Conservation (phyloP, 805 yeast species). For the Myxozyma monticola region DNA sequence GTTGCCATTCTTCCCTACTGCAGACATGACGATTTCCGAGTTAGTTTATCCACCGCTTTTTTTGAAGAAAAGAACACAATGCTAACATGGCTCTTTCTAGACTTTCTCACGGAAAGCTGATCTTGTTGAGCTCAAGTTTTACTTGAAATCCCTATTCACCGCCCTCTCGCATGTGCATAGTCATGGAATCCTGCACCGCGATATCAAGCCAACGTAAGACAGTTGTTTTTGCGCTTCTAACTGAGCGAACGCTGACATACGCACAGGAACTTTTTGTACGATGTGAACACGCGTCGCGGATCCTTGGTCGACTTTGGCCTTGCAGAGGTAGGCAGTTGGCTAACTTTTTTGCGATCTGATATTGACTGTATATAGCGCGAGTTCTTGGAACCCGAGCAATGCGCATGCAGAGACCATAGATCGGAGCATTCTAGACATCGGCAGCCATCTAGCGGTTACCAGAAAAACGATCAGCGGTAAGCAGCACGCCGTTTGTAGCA, state of each 20-base stretch:
- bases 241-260: slow-evolving; percentile 33
- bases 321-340: slow-evolving; percentile 56
- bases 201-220: slow-evolving; percentile 73
- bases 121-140: slow-evolving; percentile 83
- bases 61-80: no score
- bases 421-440: slow-evolving; percentile 34
- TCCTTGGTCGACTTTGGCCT: slow-evolving; percentile 90
- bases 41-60: slow-evolving; percentile 6
- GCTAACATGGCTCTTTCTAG: slow-evolving; percentile 44
- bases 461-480: slow-evolving; percentile 75
- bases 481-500: not conserved
- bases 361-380: slow-evolving; percentile 13
- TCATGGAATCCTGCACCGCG: slow-evolving; percentile 83
- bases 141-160: slow-evolving; percentile 74
- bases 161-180: slow-evolving; percentile 76
- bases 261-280: slow-evolving; percentile 68
- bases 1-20: slow-evolving; percentile 89
- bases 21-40: slow-evolving; percentile 83
- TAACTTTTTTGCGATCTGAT: not conserved
- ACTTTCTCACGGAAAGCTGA: slow-evolving; percentile 66
- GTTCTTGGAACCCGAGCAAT: slow-evolving; percentile 21
- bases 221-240: slow-evolving; percentile 19
- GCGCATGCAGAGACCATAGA: slow-evolving; percentile 27
- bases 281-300: slow-evolving; percentile 66
- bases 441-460: slow-evolving; percentile 60